phyloP scores from a whole-genome alignment of 148 eudicot species.

The Persicaria tinctoria region DNA sequence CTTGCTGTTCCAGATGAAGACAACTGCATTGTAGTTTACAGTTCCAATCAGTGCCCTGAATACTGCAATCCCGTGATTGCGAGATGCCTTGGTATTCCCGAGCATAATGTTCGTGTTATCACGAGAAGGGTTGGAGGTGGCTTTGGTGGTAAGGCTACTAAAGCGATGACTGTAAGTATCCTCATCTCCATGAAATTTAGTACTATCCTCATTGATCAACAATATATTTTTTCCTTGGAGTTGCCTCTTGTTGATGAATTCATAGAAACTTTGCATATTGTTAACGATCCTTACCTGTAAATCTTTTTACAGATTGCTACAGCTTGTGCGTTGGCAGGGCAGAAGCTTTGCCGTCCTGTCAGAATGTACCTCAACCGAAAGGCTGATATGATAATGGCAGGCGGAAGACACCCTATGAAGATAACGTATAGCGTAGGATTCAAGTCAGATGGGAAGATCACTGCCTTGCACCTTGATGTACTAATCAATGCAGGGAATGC shows the following conservation, averaged over 20 bases:
- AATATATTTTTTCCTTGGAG: background rate
- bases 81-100: slow-evolving; percentile 66
- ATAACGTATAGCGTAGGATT: slow-evolving; percentile 74
- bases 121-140: slow-evolving; percentile 97
- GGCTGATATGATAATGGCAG: slow-evolving; percentile 80
- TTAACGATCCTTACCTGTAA: too few species aligned
- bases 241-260: background rate
- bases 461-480: slow-evolving; percentile 66
- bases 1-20: slow-evolving; percentile 92
- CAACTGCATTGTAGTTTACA: slow-evolving; percentile 75
- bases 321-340: slow-evolving; percentile 89
- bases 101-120: slow-evolving; percentile 73
- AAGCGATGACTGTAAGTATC: slow-evolving; percentile 67
- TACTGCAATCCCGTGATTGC: slow-evolving; percentile 46
- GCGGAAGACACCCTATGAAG: slow-evolving; percentile 98
- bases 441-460: slow-evolving; percentile 78
- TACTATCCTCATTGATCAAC: too few species aligned
- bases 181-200: background rate
- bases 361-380: slow-evolving; percentile 65
- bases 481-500: slow-evolving; percentile 52
- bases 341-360: slow-evolving; percentile 66
- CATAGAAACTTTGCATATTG: background rate
- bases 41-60: slow-evolving; percentile 78
- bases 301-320: slow-evolving; percentile 47
- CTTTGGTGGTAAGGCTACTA: slow-evolving; percentile 77